Evolutionary conservation across 495 filamentous ascomycete species (phyloP).

Genomic region (Letharia lupina): DNA sequence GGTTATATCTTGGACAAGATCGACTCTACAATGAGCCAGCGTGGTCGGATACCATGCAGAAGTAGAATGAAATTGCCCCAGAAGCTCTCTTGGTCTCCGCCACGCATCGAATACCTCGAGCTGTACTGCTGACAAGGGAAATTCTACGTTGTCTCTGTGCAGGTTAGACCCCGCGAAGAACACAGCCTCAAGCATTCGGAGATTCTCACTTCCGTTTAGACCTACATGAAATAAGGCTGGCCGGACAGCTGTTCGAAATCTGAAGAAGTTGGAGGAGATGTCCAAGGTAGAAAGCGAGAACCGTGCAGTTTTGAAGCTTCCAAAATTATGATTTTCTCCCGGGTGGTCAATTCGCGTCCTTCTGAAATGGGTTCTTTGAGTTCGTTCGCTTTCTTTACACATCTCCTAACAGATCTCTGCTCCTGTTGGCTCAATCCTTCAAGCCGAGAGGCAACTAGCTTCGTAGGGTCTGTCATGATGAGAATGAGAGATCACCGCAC

Average conservation of each 20-base stretch:
- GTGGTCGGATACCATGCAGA: slow-evolving; percentile 38
- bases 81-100: slow-evolving; percentile 61
- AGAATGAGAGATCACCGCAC: neutral
- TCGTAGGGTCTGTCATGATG: neutral
- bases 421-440: too few relatives aligned
- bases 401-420: slow-evolving; percentile 29
- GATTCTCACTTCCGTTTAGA: slow-evolving; percentile 7
- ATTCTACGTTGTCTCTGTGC: slow-evolving; percentile 56
- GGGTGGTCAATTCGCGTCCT: slow-evolving; percentile 53
- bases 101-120: slow-evolving; percentile 65
- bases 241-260: slow-evolving; percentile 42
- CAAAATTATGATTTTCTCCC: slow-evolving; percentile 71
- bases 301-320: slow-evolving; percentile 72
- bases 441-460: neutral
- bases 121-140: slow-evolving; percentile 65
- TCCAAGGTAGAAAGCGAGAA: slow-evolving; percentile 77
- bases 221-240: slow-evolving; percentile 47
- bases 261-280: slow-evolving; percentile 41
- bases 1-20: slow-evolving; percentile 87
- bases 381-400: slow-evolving; percentile 22
- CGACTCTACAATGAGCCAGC: slow-evolving; percentile 46
- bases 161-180: slow-evolving; percentile 25
- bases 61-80: slow-evolving; percentile 18
- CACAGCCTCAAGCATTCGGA: neutral
- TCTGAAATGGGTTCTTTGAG: slow-evolving; percentile 40